Evolutionary conservation across 768 basidiomycete genomes (phyloP), one percentile per base, ranked within the genome.

Genomic region (Phaffia australis): DNA sequence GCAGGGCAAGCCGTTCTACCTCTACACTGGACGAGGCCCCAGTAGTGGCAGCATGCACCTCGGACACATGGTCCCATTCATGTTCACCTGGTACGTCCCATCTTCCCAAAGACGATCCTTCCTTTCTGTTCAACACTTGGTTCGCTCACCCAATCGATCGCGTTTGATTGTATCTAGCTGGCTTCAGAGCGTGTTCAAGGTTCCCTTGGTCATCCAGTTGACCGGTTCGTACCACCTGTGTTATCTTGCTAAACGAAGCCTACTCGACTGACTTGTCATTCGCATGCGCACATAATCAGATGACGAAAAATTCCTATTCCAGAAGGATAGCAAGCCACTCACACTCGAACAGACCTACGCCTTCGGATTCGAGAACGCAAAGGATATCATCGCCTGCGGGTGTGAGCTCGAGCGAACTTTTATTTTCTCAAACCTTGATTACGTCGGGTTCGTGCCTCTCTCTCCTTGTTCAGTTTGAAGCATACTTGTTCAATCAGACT

Each of bases 231-330:
- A 8, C 29, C 21, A 14, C 11, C 15, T 23, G 42, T 21, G 18
- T 25, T 52, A 4, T 23, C 25, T 16, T 52, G 18, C 51, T 46
- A 2, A 6, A 27, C 3, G 61, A 48, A 56, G 30, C 27, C 55
- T 47, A 9, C 6, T 15, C 21, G 6, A n/a, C 15, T 54, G 35
- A 23, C 42, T 25, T 42, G 16, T 14, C 29, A n/a, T 29, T 48
- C 18, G 4, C 35, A 21, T 23, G 51, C 9, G 29, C 29, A 29
- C 48, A 19, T 21, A 42, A 19, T 6, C 71, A 89, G 95, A 99
- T 73, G 95, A 99, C 76, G 95, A 99, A 76, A 99, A 99, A 76
- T 99, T 98, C 80, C 77, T 99, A 56, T 95, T 99, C 83, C 94
- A 98, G 76, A 88, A 91, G 64, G 87, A 76, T 47, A 54, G 69